Base-by-base conservation (phyloP, 2,329 filamentous ascomycete genomes). In the Seiridium cupressi region DNA sequence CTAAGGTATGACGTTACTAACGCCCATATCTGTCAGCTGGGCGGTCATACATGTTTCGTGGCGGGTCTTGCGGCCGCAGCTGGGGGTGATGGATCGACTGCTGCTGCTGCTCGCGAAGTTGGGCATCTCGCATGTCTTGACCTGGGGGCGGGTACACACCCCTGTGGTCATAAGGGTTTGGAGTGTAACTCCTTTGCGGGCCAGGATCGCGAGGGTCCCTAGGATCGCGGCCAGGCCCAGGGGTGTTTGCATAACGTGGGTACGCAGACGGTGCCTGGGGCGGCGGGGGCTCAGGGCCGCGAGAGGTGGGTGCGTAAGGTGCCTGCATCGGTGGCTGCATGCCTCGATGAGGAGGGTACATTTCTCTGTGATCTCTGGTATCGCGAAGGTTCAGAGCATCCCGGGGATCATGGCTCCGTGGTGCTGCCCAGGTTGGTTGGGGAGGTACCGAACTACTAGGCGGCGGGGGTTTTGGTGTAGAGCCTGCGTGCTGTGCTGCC, bases 171-270 rank as follows among this genome's bases (percentile, higher is more conserved):
- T 81, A 82, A 2, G 69, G 65, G 3, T 66, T 64, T 3, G 80
- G 79, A 1, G 80, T 81, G 65, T 79, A 82, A 65, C 78, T 81
- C 26, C 80, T 76, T 1, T 72, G 71, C 1, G 76, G 75, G 18
- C 76, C 72, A 8, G 80, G 75, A 61, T 82, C 80, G 48, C 79
- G 75, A 51, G 76, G 72, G 60, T 82, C 80, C 48, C 79, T 75
- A 51, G 76, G 72, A 36, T 74, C 74, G 9, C 69, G 72, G 4
- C 67, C 66, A 4, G 78, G 77, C 2, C 70, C 76, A 1, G 80
- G 76, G 3, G 79, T 77, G 11, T 72, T 76, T 7, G 75, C 71
- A 63, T 82, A 82, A 5, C 79, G 76, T 26, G 74, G 64, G 63
- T 81, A 83, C 3, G 73, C 66, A 3, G 68, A 66, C n/a, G 69